These are phyloP conservation scores for Aspergillus candidus DNA, from an alignment of 2,329 filamentous ascomycete genomes.

Conservation along the genomic window DNA sequence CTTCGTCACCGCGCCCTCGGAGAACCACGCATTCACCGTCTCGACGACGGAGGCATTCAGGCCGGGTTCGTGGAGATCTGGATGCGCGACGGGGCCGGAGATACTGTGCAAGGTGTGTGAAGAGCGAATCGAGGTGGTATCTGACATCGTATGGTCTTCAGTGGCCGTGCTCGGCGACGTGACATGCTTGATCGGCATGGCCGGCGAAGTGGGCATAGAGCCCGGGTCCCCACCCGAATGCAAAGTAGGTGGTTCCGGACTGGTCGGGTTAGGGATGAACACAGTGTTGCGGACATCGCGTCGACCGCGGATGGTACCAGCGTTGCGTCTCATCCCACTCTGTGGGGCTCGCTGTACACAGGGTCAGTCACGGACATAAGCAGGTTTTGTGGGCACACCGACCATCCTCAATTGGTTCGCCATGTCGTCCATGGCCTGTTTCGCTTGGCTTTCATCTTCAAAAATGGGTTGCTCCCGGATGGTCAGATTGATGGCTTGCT, in stretches of 20 bases:
- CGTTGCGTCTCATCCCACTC: constrained; percentile 56
- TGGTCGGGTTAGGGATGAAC: constrained; percentile 57
- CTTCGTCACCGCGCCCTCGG: constrained; percentile 63
- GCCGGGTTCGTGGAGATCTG: constrained; percentile 71
- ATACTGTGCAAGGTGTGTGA: constrained; percentile 69
- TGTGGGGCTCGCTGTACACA: constrained; percentile 39
- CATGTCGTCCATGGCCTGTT: constrained; percentile 44
- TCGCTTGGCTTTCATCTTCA: constrained; percentile 46
- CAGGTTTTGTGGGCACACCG: constrained; percentile 12
- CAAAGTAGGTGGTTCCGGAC: constrained; percentile 26
- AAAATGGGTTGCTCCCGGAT: constrained; percentile 46
- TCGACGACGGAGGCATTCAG: constrained; percentile 87
- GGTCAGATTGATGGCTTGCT: constrained; percentile 41
- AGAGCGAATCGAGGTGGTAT: constrained; percentile 87
- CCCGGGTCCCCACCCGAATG: constrained; percentile 19
- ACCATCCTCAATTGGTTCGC: constrained; percentile 45
- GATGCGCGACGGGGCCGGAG: constrained; percentile 66
- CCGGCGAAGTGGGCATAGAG: constrained; percentile 30
- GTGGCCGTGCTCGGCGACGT: constrained; percentile 50
- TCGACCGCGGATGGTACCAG: constrained; percentile 76
- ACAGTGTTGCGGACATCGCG: constrained; percentile 89
- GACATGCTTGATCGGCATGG: constrained; percentile 31
- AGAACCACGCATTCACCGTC: constrained; percentile 79
- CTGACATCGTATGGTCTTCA: constrained; percentile 65
- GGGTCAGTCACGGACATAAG: constrained; percentile 14